These are phyloP conservation scores for Cladosporium sp. DNA, from an alignment of 2,329 filamentous ascomycete genomes.

Conservation along the genomic window DNA sequence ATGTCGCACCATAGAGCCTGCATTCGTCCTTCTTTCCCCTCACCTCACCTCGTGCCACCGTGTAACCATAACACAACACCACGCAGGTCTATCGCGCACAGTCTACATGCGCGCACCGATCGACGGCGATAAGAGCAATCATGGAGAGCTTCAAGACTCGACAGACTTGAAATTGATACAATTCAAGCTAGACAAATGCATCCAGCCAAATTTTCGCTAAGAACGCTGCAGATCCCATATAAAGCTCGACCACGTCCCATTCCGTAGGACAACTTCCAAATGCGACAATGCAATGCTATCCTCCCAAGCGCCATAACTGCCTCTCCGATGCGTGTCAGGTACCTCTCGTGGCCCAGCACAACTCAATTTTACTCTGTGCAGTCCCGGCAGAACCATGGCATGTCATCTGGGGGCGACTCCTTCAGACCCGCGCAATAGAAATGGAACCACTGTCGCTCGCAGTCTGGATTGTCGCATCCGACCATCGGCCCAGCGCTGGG, in stretches of 20 bases:
- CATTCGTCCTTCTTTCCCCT: neutral
- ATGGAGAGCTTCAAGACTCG: neutral
- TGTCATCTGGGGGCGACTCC: constrained; percentile 53
- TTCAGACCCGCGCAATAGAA: constrained; percentile 70
- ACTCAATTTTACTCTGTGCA: constrained; percentile 13
- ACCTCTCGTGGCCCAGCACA: neutral
- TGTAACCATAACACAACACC: neutral
- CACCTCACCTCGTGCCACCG: neutral
- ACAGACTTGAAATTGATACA: neutral
- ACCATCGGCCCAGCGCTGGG: constrained; percentile 58
- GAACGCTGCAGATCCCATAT: constrained; percentile 3
- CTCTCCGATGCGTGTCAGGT: neutral
- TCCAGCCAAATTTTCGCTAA: constrained; percentile 4
- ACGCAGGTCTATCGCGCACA: neutral
- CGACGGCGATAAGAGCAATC: neutral
- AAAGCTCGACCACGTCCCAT: neutral
- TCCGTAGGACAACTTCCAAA: neutral
- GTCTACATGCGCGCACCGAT: neutral
- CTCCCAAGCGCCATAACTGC: neutral
- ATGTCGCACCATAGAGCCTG: neutral
- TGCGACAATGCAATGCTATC: neutral
- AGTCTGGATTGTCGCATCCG: constrained; percentile 74
- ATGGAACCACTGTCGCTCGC: constrained; percentile 80
- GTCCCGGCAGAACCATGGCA: constrained; percentile 31
- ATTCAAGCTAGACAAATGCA: neutral